These are phyloP conservation scores for Saccharum officinarum DNA, from an alignment of 176 grass and related monocot species.

Conservation along the genomic window DNA sequence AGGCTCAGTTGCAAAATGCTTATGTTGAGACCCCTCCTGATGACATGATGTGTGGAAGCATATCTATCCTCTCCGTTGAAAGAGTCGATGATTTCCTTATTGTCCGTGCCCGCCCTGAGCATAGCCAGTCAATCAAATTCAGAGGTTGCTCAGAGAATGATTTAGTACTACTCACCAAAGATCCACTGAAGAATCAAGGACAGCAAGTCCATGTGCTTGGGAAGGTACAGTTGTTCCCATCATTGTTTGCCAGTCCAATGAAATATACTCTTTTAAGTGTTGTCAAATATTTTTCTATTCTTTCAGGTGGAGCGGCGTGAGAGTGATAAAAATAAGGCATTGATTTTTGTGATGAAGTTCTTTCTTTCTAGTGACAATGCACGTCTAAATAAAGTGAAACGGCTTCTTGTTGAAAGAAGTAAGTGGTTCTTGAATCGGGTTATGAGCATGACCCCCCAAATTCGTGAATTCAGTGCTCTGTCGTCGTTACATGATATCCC, in stretches of 20 bases:
- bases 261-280: slow-evolving; percentile 16
- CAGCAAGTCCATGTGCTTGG: slow-evolving; percentile 82
- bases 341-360: slow-evolving; percentile 76
- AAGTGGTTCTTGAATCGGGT: slow-evolving; percentile 88
- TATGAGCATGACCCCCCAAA: slow-evolving; percentile 90
- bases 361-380: slow-evolving; percentile 67
- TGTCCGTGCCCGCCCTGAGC: slow-evolving; percentile 76
- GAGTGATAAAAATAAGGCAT: slow-evolving; percentile 64
- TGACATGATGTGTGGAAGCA: slow-evolving; percentile 69
- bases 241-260: slow-evolving; percentile 22
- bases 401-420: slow-evolving; percentile 80
- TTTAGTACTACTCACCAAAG: slow-evolving; percentile 85
- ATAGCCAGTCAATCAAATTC: slow-evolving; percentile 49
- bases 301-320: slow-evolving; percentile 83
- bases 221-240: slow-evolving; percentile 65
- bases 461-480: slow-evolving; percentile 89
- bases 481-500: slow-evolving; percentile 89
- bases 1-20: slow-evolving; percentile 86
- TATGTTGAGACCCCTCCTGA: slow-evolving; percentile 65
- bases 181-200: slow-evolving; percentile 58
- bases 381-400: slow-evolving; percentile 80
- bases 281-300: slow-evolving; percentile 36
- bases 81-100: slow-evolving; percentile 94
- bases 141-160: slow-evolving; percentile 86
- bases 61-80: slow-evolving; percentile 87